Evolutionary conservation across 129 eudicot species (phyloP).

Genomic region (Flaveria sonorensis): DNA sequence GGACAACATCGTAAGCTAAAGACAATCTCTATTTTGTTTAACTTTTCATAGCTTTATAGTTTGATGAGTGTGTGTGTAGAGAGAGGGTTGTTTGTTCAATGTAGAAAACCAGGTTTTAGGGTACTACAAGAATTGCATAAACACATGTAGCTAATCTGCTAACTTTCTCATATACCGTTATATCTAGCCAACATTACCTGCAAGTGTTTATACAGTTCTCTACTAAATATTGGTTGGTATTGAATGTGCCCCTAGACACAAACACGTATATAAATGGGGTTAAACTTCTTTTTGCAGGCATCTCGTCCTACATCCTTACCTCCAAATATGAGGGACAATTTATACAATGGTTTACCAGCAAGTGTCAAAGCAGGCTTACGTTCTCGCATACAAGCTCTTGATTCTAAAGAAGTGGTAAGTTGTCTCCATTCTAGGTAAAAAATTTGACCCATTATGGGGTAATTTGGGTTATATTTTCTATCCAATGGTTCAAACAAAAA

Average conservation of each 20-base stretch:
- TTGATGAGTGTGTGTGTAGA: no score
- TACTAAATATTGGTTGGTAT: no score
- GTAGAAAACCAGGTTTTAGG: no score
- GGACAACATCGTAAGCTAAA: conserved; percentile 76
- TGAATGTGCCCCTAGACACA: background rate
- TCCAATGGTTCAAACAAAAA: background rate
- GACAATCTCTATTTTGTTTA: background rate
- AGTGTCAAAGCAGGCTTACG: conserved; percentile 70
- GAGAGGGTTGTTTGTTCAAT: no score
- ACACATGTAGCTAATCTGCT: no score
- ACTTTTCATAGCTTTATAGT: background rate
- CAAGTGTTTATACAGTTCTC: no score
- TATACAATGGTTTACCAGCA: conserved; percentile 78
- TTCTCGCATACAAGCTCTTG: conserved; percentile 53
- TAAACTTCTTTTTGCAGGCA: conserved; percentile 45
- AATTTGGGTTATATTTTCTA: background rate
- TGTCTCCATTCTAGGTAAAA: background rate
- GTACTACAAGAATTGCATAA: no score
- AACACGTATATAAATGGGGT: background rate
- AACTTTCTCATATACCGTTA: no score
- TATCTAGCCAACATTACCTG: no score
- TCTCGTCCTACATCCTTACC: conserved; percentile 89
- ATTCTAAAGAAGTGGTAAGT: conserved; percentile 67
- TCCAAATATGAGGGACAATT: conserved; percentile 77
- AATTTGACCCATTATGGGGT: background rate